Evolutionary conservation across 2,329 filamentous ascomycete species (phyloP).

Genomic region (Ceratocystis smalleyi): DNA sequence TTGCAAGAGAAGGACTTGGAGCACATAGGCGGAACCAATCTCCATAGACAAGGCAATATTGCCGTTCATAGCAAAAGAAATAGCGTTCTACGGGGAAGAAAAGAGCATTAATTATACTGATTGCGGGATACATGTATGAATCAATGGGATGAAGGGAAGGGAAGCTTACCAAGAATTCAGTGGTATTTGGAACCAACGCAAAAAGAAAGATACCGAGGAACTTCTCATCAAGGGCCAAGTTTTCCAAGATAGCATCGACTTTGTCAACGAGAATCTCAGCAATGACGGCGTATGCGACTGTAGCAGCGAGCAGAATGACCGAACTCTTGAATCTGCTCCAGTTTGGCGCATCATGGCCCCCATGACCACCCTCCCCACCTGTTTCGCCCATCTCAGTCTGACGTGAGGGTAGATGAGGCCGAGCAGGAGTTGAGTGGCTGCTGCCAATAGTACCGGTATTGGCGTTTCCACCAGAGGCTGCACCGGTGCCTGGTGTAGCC

Average conservation of each 20-base stretch:
- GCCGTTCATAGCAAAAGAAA: conserved; percentile 98
- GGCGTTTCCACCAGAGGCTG: background rate
- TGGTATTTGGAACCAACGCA: conserved; percentile 92
- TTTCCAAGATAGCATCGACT: conserved; percentile 87
- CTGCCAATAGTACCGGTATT: background rate
- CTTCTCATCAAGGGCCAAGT: conserved; percentile 86
- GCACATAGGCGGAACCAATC: conserved; percentile 89
- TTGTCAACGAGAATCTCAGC: conserved; percentile 95
- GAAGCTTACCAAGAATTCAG: conserved; percentile 71
- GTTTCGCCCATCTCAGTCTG: conserved; percentile 22
- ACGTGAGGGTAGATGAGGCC: conserved; percentile 7
- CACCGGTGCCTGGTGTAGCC: background rate
- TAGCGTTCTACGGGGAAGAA: conserved; percentile 54
- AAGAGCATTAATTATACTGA: conserved; percentile 17
- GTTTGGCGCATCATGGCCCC: conserved; percentile 94
- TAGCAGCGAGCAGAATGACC: conserved; percentile 75
- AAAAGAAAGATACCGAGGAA: conserved; percentile 95
- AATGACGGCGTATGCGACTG: conserved; percentile 85
- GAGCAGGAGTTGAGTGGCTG: background rate
- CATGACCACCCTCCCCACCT: conserved; percentile 31
- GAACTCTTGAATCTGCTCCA: conserved; percentile 89
- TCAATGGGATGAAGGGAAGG: conserved; percentile 9
- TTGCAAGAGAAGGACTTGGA: conserved; percentile 90
- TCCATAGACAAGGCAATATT: conserved; percentile 99
- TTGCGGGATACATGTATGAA: background rate